phyloP scores from a whole-genome alignment of 768 basidiomycete species.

The Mycena epipterygia region DNA sequence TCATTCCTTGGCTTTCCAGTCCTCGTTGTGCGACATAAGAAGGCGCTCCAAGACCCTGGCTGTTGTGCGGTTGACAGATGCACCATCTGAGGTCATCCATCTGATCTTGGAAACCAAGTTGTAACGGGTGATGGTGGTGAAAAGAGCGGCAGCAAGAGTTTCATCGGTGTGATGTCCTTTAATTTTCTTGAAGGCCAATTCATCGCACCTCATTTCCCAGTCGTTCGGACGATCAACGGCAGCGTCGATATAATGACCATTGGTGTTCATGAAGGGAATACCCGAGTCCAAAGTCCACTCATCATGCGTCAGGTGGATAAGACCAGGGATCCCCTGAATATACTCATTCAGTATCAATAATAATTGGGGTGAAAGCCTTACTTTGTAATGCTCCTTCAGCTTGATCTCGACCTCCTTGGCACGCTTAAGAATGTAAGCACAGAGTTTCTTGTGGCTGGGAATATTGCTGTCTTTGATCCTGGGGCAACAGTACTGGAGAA shows the following conservation, averaged over 20 bases:
- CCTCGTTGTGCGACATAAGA: neutral
- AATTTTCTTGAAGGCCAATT: slow-evolving; percentile 27
- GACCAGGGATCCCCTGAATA: neutral
- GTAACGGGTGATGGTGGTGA: slow-evolving; percentile 22
- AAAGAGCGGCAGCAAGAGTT: slow-evolving; percentile 16
- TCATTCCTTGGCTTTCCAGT: slow-evolving; percentile 13
- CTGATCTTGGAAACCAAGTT: slow-evolving; percentile 5
- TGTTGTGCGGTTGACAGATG: slow-evolving; percentile 28
- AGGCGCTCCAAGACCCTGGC: neutral
- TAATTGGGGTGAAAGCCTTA: neutral
- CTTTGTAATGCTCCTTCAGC: neutral
- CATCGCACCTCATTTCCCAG: slow-evolving; percentile 23
- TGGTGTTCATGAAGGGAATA: slow-evolving; percentile 35
- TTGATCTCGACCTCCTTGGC: neutral
- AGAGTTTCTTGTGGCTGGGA: neutral
- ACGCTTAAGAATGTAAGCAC: neutral
- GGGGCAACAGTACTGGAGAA: neutral
- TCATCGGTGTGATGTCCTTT: slow-evolving; percentile 17
- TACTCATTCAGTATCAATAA: neutral
- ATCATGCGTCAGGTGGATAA: slow-evolving; percentile 26
- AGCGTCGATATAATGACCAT: slow-evolving; percentile 31
- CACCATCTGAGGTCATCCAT: slow-evolving; percentile 28
- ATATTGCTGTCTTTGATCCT: neutral
- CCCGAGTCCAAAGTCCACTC: slow-evolving; percentile 31
- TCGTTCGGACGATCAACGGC: slow-evolving; percentile 12